Evolutionary conservation across 2,329 filamentous ascomycete species (phyloP).

Genomic region (Dryadomyces quercus-mongolicae): DNA sequence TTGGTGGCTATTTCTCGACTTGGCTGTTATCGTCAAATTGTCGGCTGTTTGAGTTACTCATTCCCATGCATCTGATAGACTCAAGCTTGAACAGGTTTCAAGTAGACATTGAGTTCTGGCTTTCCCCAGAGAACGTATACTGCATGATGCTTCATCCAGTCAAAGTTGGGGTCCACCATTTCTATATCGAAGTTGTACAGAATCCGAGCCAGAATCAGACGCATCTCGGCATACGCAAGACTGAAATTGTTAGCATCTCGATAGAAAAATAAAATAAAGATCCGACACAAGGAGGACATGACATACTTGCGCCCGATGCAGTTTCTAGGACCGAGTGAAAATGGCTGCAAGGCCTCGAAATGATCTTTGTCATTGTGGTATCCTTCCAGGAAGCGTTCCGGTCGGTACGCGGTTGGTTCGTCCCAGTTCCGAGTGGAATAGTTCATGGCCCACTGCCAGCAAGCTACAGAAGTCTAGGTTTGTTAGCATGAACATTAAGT

Average conservation of each 20-base stretch:
- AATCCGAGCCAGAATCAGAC: neutral
- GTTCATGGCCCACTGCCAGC: conserved; percentile 16
- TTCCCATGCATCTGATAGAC: too few species aligned
- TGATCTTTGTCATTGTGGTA: conserved; percentile 26
- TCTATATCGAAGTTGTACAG: neutral
- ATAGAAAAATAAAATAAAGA: too few species aligned
- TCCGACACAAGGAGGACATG: neutral
- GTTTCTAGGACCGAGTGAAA: conserved; percentile 32
- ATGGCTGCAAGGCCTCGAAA: conserved; percentile 31
- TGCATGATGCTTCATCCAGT: neutral
- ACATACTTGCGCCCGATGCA: conserved; percentile 37
- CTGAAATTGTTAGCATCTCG: conserved; percentile 2
- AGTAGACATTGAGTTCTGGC: neutral
- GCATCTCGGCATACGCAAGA: conserved; percentile 7
- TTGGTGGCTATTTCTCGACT: too few species aligned
- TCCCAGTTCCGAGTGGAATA: conserved; percentile 28
- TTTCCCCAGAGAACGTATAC: neutral
- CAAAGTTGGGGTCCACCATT: neutral
- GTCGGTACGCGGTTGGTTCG: conserved; percentile 14
- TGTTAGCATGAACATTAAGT: too few species aligned
- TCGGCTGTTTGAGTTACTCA: too few species aligned
- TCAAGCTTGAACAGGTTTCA: neutral
- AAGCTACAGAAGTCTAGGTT: neutral
- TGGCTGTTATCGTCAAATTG: too few species aligned
- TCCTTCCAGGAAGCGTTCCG: conserved; percentile 21